Evolutionary conservation across 2,329 filamentous ascomycete species (phyloP), one percentile per base, ranked within the genome.

Genomic region (Hansfordia pulvinata): DNA sequence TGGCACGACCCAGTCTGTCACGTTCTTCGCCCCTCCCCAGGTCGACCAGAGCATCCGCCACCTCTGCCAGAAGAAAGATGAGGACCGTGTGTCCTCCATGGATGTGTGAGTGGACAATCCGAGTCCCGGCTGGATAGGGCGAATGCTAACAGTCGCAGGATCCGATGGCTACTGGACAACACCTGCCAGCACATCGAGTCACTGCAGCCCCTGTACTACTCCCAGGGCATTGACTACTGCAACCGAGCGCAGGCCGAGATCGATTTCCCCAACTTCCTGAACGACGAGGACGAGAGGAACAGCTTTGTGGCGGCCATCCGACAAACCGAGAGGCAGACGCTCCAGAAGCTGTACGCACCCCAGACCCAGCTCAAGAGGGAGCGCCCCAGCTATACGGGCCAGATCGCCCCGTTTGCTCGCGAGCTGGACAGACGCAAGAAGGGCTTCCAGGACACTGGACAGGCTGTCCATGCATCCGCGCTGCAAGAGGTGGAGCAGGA

Each of bases 121-220:
- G 8, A 1, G 10, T 6, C 8, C 7, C n/a, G n/a, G n/a, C n/a
- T n/a, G n/a, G n/a, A n/a, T n/a, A n/a, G n/a, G n/a, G 4, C 6
- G 9, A 11, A 28, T 6, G 24, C 27, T 30, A 15, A 31, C 13
- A 15, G 31, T 2, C 20, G 42, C 17, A 37, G 49, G 1, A 49
- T 78, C 2, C 41, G 42, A 3, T 80, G 75, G 76, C 55, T 80
- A 0, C 52, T 80, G 0, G 56, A 72, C 20, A 69, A 78, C 29
- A 76, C 71, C 0, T 80, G 74, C 32, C 44, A 53, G n/a, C 57
- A 50, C 0, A 75, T 69, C 11, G 68, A 76, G 32, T 62, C 73
- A 16, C 42, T 77, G 0, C 62, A 69, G 25, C 57, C 65, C 0
- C 49, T 80, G 0, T 73, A 73, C 35, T 56, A 61, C 7, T 54